A percentile compares a stretch with the other conserved stretches of the same genome.
These are phyloP conservation scores for Homolaphlyctis polyrhiza DNA, from an alignment of 371 early-diverging fungal species.

Conservation along the genomic window DNA sequence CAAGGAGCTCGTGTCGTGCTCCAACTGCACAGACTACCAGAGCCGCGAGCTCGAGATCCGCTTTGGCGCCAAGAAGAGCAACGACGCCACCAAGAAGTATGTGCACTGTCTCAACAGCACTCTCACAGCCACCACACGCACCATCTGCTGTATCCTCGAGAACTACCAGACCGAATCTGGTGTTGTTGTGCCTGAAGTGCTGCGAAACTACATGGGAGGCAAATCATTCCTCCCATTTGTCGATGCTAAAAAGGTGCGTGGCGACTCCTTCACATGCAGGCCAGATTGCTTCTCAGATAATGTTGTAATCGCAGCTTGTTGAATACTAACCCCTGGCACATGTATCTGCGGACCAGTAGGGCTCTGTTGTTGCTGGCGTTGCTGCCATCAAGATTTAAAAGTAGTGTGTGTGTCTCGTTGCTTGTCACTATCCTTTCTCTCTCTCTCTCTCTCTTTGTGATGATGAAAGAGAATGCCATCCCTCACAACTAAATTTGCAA, in stretches of 20 bases:
- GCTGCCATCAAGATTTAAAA: background rate
- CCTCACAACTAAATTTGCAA: no score
- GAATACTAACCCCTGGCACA: no score
- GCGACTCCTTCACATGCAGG: no score
- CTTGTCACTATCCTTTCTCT: no score
- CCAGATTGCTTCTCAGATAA: no score
- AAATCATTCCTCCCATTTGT: conserved; percentile 82
- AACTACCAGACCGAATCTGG: conserved; percentile 96
- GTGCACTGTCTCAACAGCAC: conserved; percentile 99
- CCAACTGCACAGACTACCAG: conserved; percentile 98
- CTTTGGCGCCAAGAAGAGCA: conserved; percentile 95
- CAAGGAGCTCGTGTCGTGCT: conserved; percentile 99
- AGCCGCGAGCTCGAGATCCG: conserved; percentile 89
- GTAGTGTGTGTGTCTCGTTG: no score
- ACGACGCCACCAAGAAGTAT: conserved; percentile 93
- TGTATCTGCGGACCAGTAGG: no score
- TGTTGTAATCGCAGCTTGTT: no score
- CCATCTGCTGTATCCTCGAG: conserved; percentile 97
- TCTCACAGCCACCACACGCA: conserved; percentile 96
- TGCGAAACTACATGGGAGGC: conserved; percentile 93
- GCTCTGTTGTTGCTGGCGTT: background rate
- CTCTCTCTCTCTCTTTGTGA: no score
- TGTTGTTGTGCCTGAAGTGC: conserved; percentile 78
- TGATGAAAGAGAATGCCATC: no score
- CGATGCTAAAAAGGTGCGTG: background rate